These are phyloP conservation scores for Teratosphaeriaceae sp. DNA, from an alignment of 2,329 filamentous ascomycete genomes.

Conservation along the genomic window DNA sequence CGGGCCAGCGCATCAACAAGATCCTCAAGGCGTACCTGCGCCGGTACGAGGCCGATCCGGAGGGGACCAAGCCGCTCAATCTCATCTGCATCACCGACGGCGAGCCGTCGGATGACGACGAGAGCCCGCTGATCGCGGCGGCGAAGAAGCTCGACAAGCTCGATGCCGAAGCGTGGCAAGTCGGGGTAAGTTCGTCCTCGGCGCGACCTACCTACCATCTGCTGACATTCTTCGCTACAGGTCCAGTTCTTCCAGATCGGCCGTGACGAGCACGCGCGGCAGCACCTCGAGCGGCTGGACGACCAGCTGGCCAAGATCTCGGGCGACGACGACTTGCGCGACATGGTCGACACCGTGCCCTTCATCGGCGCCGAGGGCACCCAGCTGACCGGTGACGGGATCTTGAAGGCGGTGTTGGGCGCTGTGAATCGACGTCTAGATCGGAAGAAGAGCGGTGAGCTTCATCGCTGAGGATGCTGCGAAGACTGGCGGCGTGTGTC, in stretches of 20 bases:
- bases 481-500: no score
- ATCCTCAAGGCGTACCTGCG: constrained; percentile 70
- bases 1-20: constrained; percentile 60
- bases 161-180: constrained; percentile 68
- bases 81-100: constrained; percentile 94
- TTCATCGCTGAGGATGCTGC: constrained; percentile 15
- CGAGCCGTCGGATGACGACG: constrained; percentile 69
- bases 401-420: constrained; percentile 78
- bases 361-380: constrained; percentile 52
- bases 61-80: constrained; percentile 69
- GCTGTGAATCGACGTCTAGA: constrained; percentile 64
- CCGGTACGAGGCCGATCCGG: constrained; percentile 42
- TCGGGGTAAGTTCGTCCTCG: no score
- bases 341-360: constrained; percentile 88
- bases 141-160: constrained; percentile 65
- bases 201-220: no score
- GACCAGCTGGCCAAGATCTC: constrained; percentile 56
- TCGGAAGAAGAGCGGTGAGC: constrained; percentile 34
- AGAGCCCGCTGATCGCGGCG: constrained; percentile 58
- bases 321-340: constrained; percentile 55
- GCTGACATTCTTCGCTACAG: no score
- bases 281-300: constrained; percentile 66
- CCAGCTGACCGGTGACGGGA: constrained; percentile 59
- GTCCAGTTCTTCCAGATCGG: constrained; percentile 98
- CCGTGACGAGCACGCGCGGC: constrained; percentile 56